Percentiles rank a stretch among this genome's conserved stretches.
phyloP scores from a whole-genome alignment of 495 filamentous ascomycete genomes.

The Penicillium robsamsonii region DNA sequence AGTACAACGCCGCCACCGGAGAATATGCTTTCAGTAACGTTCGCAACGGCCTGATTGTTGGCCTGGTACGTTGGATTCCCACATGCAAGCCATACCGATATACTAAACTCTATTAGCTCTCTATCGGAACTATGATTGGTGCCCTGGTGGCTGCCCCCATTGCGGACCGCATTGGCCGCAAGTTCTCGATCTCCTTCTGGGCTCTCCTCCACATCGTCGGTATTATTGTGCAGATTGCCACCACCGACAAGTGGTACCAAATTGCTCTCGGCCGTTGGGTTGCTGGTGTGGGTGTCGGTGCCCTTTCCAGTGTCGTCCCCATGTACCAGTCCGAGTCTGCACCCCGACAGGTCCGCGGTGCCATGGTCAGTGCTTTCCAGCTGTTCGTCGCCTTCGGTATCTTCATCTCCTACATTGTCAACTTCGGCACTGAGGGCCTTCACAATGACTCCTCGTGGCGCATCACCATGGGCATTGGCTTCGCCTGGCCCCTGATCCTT shows the following conservation, averaged over 20 bases:
- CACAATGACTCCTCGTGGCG: slow-evolving; percentile 65
- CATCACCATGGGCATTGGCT: slow-evolving; percentile 77
- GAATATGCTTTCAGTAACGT: slow-evolving; percentile 53
- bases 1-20: slow-evolving; percentile 31
- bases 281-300: slow-evolving; percentile 68
- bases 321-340: slow-evolving; percentile 73
- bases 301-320: slow-evolving; percentile 67
- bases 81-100: not conserved
- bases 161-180: slow-evolving; percentile 54
- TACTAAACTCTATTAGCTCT: slow-evolving; percentile 38
- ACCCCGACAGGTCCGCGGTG: slow-evolving; percentile 62
- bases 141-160: slow-evolving; percentile 60
- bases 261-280: slow-evolving; percentile 56
- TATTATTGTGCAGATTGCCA: slow-evolving; percentile 65
- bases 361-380: slow-evolving; percentile 73
- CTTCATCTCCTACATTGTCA: slow-evolving; percentile 77
- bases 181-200: slow-evolving; percentile 52
- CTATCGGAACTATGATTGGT: slow-evolving; percentile 67
- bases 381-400: slow-evolving; percentile 86
- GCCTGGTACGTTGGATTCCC: slow-evolving; percentile 39
- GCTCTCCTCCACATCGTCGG: slow-evolving; percentile 65
- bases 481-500: slow-evolving; percentile 73
- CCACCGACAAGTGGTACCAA: slow-evolving; percentile 52
- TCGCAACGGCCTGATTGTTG: slow-evolving; percentile 57
- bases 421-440: slow-evolving; percentile 65